Evolutionary conservation across 1,284 basidiomycete species (phyloP), one percentile per base, ranked within the genome.

Genomic region (Trichosporon inkin): DNA sequence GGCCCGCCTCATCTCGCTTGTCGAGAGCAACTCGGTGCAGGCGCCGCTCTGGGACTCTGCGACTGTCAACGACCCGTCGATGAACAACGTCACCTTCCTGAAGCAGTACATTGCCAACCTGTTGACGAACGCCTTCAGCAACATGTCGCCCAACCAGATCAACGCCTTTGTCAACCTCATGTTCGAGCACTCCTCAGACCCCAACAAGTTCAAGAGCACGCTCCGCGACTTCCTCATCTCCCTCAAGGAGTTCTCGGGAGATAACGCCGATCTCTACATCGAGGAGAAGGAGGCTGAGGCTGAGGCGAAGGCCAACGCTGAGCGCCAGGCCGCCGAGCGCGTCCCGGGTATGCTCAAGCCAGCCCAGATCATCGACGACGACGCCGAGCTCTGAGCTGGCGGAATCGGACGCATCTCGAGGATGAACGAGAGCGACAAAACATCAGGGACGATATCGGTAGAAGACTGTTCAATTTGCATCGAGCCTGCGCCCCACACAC

Each of bases 341-440:
- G 92, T 99, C 64, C 96, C 95, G n/a, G 96, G 96, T 58, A 92
- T 99, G 90, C 84, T 98, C 76, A 98, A 98, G 80, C 95, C 95
- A 34, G 89, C 88, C 68, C 90, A 94, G 79, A 76, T 96, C 61
- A 78, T 81, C 74, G 91, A 94, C 73, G 92, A 94, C 44, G 44
- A 49, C 80, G 88, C 68, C 55, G 76, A 79, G 68, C 66, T 79
- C 60, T 79, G 40, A 61, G 58, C 41, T n/a, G 11, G 44, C 24
- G 44, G 44, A n/a, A 32, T 32, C 28, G 22, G 44, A n/a, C 24
- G 3, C 11, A 44, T 44, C 41, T 44, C 41, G 20, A 44, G 20
- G 41, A 44, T 5, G 24, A 32, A 32, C 5, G 28, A 4, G 28
- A 4, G 28, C 28, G 41, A 20, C 22, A 16, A 13, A 49, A 17